phyloP scores from a whole-genome alignment of 176 grass and related monocot species.

The Panicum miliaceum region DNA sequence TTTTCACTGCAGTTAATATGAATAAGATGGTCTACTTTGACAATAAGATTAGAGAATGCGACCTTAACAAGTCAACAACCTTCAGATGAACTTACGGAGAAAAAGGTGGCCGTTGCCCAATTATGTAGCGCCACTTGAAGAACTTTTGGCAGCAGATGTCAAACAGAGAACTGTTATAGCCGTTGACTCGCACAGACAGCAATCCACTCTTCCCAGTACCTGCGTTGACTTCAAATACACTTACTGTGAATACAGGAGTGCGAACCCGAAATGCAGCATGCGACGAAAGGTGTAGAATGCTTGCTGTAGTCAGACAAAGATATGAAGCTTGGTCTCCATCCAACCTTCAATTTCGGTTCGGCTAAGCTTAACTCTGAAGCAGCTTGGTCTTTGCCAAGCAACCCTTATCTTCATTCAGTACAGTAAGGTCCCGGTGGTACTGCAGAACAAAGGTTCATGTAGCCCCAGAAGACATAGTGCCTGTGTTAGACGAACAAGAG shows the following conservation, averaged over 20 bases:
- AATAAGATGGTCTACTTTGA: conserved; percentile 7
- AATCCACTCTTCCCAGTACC: neutral
- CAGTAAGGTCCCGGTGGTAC: conserved; percentile 39
- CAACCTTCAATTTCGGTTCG: conserved; percentile 27
- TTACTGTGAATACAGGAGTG: conserved; percentile 31
- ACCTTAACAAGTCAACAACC: neutral
- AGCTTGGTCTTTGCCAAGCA: conserved; percentile 30
- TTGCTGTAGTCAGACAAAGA: conserved; percentile 45
- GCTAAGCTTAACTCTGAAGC: conserved; percentile 36
- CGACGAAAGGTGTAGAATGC: conserved; percentile 40
- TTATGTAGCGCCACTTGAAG: conserved; percentile 28
- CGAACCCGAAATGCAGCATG: conserved; percentile 28
- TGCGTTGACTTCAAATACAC: conserved; percentile 28
- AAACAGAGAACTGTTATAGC: conserved; percentile 37
- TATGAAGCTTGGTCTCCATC: conserved; percentile 37
- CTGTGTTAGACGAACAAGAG: conserved; percentile 39
- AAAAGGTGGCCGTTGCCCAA: neutral
- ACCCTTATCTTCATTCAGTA: conserved; percentile 41
- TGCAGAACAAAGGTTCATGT: conserved; percentile 30
- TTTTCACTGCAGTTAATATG: neutral
- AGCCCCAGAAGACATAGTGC: conserved; percentile 27
- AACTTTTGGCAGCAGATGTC: conserved; percentile 12
- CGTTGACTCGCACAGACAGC: conserved; percentile 4
- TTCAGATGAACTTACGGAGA: neutral
- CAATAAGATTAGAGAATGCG: neutral